Evolutionary conservation across 495 filamentous ascomycete genomes (phyloP), one percentile per base, ranked within the genome.

Genomic region (Achaetomiella virescens): DNA sequence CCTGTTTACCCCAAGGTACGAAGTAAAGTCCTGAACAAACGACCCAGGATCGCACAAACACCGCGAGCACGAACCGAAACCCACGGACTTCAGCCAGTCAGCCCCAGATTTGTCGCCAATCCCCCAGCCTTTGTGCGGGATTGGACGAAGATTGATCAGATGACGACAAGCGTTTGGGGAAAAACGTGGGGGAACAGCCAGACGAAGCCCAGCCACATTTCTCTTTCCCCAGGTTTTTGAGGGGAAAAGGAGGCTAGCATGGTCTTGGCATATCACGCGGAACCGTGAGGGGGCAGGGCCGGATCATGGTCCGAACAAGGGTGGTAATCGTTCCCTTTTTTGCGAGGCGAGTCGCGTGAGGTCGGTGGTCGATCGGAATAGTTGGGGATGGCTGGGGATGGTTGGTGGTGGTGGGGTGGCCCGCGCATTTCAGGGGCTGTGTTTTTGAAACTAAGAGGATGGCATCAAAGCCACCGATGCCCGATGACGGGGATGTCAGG

Each of bases 131-230:
- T 31, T 31, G 27, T 31, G 4, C 9, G 27, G 58, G 61, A 54
- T 54, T 62, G 59, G 62, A 52, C 60, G 27, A 54, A 48, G 53
- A 53, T 52, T 60, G 61, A 62, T 68, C 66, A 70, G 61, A 62
- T 68, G 66, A 65, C 52, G 58, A 51, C 33, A 47, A 51, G 15
- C n/a, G 54, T 51, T 48, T 17, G 36, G 29, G 18, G 48, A 42
- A 37, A 25, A 14, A 29, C 7, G 37, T 25, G 45, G 52, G 55
- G 24, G 27, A 11, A 1, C n/a, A 48, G 52, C 33, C 44, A 41
- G 35, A 33, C 29, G 37, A 20, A 22, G 31, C 42, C 29, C 33
- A n/a, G 17, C 29, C 41, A 42, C 29, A 38, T 25, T 31, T 31
- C 22, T 35, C n/a, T 22, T 53, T 44, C 50, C 33, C 44, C 43